phyloP scores from a whole-genome alignment of 2,329 filamentous ascomycete genomes.

The Ceratocystis alfenasii region DNA sequence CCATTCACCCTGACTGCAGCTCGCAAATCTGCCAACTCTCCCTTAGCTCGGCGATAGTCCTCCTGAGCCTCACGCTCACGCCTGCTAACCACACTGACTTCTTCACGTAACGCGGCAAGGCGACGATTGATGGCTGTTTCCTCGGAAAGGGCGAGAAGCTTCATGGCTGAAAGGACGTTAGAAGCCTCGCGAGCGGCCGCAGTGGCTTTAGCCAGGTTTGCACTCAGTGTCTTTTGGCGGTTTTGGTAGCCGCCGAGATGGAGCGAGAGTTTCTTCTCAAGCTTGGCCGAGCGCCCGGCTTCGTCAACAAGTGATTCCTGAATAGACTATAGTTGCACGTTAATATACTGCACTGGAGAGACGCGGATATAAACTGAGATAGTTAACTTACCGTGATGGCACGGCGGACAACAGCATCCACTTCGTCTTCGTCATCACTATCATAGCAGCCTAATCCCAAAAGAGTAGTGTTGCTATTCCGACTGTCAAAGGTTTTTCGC shows the following conservation, averaged over 20 bases:
- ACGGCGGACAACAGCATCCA: conserved; percentile 48
- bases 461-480: conserved; percentile 47
- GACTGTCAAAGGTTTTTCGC: conserved; percentile 41
- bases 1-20: conserved; percentile 18
- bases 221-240: conserved; percentile 64
- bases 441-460: conserved; percentile 72
- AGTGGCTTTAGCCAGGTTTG: conserved; percentile 66
- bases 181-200: conserved; percentile 62
- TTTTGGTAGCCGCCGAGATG: conserved; percentile 85
- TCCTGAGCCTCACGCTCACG: conserved; percentile 88
- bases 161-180: conserved; percentile 60
- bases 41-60: conserved; percentile 60
- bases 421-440: conserved; percentile 61
- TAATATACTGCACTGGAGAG: conserved; percentile 8
- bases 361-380: background rate
- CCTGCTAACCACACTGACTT: conserved; percentile 67
- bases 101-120: conserved; percentile 64
- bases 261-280: conserved; percentile 85
- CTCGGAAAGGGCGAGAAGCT: conserved; percentile 65
- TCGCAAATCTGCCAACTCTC: conserved; percentile 58
- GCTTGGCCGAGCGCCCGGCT: conserved; percentile 70
- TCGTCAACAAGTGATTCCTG: conserved; percentile 61
- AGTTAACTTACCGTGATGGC: conserved; percentile 57
- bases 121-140: conserved; percentile 61
- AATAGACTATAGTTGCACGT: conserved; percentile 40